A percentile compares a stretch with the other conserved stretches of the same genome.
These are phyloP conservation scores for Clitopilus passeckerianus DNA, from an alignment of 768 basidiomycete genomes.

Conservation along the genomic window DNA sequence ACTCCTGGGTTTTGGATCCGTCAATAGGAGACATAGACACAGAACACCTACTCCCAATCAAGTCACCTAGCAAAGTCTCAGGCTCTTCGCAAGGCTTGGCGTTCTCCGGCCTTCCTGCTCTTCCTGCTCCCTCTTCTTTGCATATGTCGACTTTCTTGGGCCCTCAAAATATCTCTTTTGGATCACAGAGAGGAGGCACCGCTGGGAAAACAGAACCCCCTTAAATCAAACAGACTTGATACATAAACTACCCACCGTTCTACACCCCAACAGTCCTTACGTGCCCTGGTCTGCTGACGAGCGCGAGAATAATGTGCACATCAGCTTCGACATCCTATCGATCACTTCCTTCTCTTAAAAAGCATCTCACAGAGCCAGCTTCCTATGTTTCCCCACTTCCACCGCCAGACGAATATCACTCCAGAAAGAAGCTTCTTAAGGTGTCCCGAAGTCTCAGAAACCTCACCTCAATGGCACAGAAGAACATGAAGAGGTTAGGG, in stretches of 20 bases:
- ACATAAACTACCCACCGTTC: slow-evolving; percentile 25
- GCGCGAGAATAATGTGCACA: not conserved
- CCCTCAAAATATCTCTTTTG: not conserved
- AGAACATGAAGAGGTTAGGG: slow-evolving; percentile 18
- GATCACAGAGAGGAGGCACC: not conserved
- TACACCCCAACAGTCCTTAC: slow-evolving; percentile 53
- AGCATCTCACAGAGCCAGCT: not conserved
- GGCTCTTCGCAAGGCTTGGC: not conserved
- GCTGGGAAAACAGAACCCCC: not conserved
- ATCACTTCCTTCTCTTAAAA: not conserved
- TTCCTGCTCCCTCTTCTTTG: slow-evolving; percentile 31
- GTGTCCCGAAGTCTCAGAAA: slow-evolving; percentile 27
- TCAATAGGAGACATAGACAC: not conserved
- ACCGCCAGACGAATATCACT: no score
- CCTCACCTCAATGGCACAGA: slow-evolving; percentile 18
- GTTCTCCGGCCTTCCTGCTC: slow-evolving; percentile 19
- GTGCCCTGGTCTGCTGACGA: slow-evolving; percentile 39
- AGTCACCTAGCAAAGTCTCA: not conserved
- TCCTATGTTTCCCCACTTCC: no score
- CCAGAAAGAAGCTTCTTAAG: slow-evolving; percentile 8
- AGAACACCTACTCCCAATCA: not conserved
- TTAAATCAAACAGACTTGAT: not conserved
- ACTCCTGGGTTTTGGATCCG: not conserved
- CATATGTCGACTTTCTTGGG: slow-evolving; percentile 31
- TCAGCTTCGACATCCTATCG: not conserved